Conservation (phyloP, 2,329 filamentous ascomycete species). For the Chlorencoelia australis region DNA sequence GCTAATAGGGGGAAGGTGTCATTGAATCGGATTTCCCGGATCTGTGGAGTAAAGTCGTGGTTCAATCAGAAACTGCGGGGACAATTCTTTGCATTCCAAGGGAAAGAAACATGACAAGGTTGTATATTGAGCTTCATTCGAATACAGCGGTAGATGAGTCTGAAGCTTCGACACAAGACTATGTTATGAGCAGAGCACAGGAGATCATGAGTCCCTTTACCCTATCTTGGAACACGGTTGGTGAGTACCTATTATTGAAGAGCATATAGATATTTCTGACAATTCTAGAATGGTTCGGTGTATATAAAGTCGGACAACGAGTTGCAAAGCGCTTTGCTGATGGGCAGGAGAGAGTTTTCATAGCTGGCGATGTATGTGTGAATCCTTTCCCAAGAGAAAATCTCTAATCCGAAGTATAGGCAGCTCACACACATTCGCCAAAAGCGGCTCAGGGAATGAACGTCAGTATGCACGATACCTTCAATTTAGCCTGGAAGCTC, state of each 20-base stretch:
- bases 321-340: slow-evolving; percentile 46
- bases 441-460: slow-evolving; percentile 55
- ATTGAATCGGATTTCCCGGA: slow-evolving; percentile 42
- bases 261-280: slow-evolving; percentile 30
- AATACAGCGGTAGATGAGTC: slow-evolving; percentile 34
- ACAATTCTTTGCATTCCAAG: slow-evolving; percentile 53
- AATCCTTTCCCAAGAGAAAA: slow-evolving; percentile 26
- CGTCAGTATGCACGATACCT: slow-evolving; percentile 47
- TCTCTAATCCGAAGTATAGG: slow-evolving; percentile 19
- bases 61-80: slow-evolving; percentile 42
- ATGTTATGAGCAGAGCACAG: slow-evolving; percentile 58
- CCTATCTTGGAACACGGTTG: slow-evolving; percentile 60
- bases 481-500: slow-evolving; percentile 53
- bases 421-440: slow-evolving; percentile 50
- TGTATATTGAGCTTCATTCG: slow-evolving; percentile 55
- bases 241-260: slow-evolving; percentile 44
- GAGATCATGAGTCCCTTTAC: slow-evolving; percentile 49
- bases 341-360: slow-evolving; percentile 46
- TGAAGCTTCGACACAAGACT: slow-evolving; percentile 43
- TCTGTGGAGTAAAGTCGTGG: slow-evolving; percentile 46
- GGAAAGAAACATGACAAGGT: slow-evolving; percentile 47
- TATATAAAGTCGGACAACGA: slow-evolving; percentile 48
- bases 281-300: slow-evolving; percentile 58
- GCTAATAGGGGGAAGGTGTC: slow-evolving; percentile 34
- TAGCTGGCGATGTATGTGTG: slow-evolving; percentile 35